phyloP scores from a whole-genome alignment of 108 stramenopile species.

The Cyclotella atomus region DNA sequence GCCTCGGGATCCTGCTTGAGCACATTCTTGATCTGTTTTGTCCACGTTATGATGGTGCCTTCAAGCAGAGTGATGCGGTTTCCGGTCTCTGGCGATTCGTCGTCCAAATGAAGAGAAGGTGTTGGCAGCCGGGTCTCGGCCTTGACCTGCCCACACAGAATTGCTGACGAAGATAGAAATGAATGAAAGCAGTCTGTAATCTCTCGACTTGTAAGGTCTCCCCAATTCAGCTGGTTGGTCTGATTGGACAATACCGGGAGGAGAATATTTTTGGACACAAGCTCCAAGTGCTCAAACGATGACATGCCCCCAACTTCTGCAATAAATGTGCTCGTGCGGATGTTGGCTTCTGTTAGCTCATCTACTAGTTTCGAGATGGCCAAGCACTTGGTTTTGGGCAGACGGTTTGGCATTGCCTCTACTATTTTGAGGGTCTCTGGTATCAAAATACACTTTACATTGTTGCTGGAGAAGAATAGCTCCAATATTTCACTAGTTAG shows the following conservation, averaged over 20 bases:
- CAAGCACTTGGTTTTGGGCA: constrained; percentile 66
- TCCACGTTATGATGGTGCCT: constrained; percentile 91
- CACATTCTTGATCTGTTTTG: constrained; percentile 91
- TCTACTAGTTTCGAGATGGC: constrained; percentile 60
- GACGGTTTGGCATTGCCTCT: constrained; percentile 45
- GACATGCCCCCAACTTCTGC: constrained; percentile 67
- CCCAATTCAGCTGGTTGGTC: constrained; percentile 81
- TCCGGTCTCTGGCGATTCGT: constrained; percentile 50
- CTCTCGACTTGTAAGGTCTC: constrained; percentile 85
- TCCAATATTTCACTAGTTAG: constrained; percentile 46
- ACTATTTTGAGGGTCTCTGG: constrained; percentile 55
- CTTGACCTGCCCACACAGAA: constrained; percentile 89
- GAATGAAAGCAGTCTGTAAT: constrained; percentile 82
- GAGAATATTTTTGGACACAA: constrained; percentile 76
- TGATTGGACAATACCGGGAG: constrained; percentile 81
- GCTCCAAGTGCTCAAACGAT: constrained; percentile 86
- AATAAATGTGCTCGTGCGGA: constrained; percentile 43
- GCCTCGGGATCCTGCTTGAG: constrained; percentile 91
- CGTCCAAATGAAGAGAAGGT: constrained; percentile 68
- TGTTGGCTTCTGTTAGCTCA: constrained; percentile 53
- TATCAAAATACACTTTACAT: constrained; percentile 52
- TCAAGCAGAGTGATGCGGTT: constrained; percentile 88
- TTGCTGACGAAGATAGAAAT: constrained; percentile 79
- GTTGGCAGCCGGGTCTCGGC: constrained; percentile 90
- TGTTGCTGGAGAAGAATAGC: constrained; percentile 34